Evolutionary conservation across 208 protist species (phyloP).

Genomic region (Perkinsela sp.): DNA sequence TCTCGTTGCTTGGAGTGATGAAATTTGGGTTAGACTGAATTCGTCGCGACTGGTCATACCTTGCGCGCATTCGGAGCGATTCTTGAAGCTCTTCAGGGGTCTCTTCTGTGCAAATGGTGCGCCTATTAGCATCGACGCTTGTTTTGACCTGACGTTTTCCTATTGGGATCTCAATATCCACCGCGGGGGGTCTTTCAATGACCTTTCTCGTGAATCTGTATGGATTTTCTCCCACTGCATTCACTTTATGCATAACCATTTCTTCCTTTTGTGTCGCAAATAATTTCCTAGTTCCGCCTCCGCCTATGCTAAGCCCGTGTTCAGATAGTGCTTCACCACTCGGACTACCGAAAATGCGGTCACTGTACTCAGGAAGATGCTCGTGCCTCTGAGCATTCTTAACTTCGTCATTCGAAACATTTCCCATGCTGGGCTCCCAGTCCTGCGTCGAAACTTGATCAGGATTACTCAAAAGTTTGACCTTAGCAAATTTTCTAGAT

Average conservation of each 20-base stretch:
- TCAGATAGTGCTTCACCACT: not conserved
- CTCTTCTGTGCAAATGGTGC: not conserved
- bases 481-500: not conserved
- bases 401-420: not conserved
- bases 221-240: not conserved
- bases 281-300: not conserved
- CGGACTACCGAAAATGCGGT: not conserved
- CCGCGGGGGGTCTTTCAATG: not conserved
- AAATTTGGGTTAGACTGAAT: not conserved
- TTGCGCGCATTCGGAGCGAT: not conserved
- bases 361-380: not conserved
- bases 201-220: not conserved
- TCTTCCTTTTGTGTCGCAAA: not conserved
- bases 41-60: not conserved
- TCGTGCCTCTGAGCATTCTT: not conserved
- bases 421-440: not conserved
- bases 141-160: not conserved
- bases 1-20: not conserved
- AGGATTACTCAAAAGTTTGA: not conserved
- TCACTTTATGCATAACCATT: not conserved
- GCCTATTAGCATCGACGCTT: no score
- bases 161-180: not conserved
- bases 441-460: not conserved
- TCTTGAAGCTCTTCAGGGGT: not conserved
- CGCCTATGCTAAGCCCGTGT: not conserved